Percentiles rank a stretch among this genome's conserved stretches.
These are phyloP conservation scores for Chaetomium olivaceum DNA, from an alignment of 2,329 filamentous ascomycete genomes.

Conservation along the genomic window DNA sequence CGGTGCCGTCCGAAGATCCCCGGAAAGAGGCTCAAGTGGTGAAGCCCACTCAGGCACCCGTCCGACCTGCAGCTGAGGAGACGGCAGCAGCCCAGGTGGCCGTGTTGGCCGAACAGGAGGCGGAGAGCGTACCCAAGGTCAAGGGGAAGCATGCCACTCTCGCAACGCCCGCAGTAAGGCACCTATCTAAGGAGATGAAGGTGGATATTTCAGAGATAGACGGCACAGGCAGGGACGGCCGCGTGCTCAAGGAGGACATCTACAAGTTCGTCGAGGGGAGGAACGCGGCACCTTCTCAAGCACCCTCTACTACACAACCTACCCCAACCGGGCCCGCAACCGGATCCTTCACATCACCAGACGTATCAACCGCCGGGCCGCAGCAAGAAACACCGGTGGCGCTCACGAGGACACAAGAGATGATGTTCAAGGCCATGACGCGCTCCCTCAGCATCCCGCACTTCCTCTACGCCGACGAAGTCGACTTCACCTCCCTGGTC, in stretches of 20 bases:
- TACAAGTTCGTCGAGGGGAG: slow-evolving; percentile 64
- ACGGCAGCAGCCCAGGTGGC: slow-evolving; percentile 15
- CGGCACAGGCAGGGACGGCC: slow-evolving; percentile 86
- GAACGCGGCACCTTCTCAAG: slow-evolving; percentile 38
- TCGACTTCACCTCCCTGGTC: slow-evolving; percentile 76
- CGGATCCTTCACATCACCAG: slow-evolving; percentile 19
- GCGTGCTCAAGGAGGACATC: slow-evolving; percentile 92
- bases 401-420: slow-evolving; percentile 76
- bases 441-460: slow-evolving; percentile 87
- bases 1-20: slow-evolving; percentile 37
- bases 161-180: slow-evolving; percentile 89
- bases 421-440: slow-evolving; percentile 99
- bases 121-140: slow-evolving; percentile 11
- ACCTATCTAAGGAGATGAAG: slow-evolving; percentile 76
- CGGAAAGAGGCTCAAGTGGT: background rate
- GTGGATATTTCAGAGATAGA: slow-evolving; percentile 75
- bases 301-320: slow-evolving; percentile 22
- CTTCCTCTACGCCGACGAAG: slow-evolving; percentile 90
- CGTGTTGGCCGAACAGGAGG: slow-evolving; percentile 15
- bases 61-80: slow-evolving; percentile 12
- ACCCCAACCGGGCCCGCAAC: slow-evolving; percentile 5
- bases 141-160: slow-evolving; percentile 70
- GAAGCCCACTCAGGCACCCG: slow-evolving; percentile 14
- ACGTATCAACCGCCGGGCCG: slow-evolving; percentile 41
- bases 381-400: slow-evolving; percentile 69